phyloP scores from a whole-genome alignment of 176 grass and related monocot genomes.

The Phragmites australis region DNA sequence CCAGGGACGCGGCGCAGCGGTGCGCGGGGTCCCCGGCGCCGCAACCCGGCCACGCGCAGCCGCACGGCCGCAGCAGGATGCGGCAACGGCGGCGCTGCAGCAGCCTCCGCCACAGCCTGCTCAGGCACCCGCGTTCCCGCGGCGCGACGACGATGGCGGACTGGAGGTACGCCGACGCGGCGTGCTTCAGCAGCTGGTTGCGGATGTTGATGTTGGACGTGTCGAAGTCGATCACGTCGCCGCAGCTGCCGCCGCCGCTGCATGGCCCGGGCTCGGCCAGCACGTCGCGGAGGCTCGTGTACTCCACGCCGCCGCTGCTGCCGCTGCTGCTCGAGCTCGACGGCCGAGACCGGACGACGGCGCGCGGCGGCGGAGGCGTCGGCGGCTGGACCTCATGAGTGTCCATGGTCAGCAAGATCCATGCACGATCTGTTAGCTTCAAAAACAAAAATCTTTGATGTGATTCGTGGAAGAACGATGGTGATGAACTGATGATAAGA shows the following conservation, averaged over 20 bases:
- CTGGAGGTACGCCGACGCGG: slow-evolving; percentile 70
- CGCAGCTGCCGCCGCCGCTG: slow-evolving; percentile 6
- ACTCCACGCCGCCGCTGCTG: slow-evolving; percentile 32
- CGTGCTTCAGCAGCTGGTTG: slow-evolving; percentile 72
- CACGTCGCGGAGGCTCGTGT: slow-evolving; percentile 75
- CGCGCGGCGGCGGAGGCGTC: neutral
- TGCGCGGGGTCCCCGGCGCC: neutral
- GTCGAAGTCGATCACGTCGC: slow-evolving; percentile 36
- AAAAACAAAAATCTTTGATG: neutral
- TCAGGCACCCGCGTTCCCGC: slow-evolving; percentile 40
- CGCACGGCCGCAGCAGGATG: slow-evolving; percentile 26
- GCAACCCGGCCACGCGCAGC: neutral
- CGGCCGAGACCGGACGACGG: slow-evolving; percentile 32
- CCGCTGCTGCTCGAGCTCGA: slow-evolving; percentile 27
- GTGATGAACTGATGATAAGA: neutral
- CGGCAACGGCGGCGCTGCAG: slow-evolving; percentile 32
- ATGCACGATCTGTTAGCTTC: neutral
- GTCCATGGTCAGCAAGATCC: slow-evolving; percentile 40
- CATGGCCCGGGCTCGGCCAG: slow-evolving; percentile 22
- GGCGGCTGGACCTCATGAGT: slow-evolving; percentile 30
- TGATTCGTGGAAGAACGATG: neutral
- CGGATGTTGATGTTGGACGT: slow-evolving; percentile 62
- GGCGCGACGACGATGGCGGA: slow-evolving; percentile 49
- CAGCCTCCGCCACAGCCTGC: slow-evolving; percentile 38
- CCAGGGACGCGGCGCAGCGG: slow-evolving; percentile 22